Base-by-base conservation (phyloP, 2,329 filamentous ascomycete genomes). In the Pyricularia grisea region DNA sequence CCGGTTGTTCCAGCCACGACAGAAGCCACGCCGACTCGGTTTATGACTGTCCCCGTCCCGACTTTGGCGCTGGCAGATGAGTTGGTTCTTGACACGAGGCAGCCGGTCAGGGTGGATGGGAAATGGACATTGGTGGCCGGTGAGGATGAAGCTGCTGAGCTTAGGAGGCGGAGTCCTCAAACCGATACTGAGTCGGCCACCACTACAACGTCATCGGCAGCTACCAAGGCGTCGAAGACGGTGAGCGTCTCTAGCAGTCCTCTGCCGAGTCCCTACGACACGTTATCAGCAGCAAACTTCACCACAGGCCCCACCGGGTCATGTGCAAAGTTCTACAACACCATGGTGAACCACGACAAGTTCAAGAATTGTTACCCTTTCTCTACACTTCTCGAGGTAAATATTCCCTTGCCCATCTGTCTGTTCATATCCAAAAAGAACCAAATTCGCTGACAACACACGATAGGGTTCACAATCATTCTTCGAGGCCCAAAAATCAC, bases 361-460 rank as follows among this genome's bases (percentile, higher is more conserved):
- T 93, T 95, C 73, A 85, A 87, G 73, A 78, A 84, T 67, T 98
- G 94, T 80, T 88, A 94, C 73, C 92, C 94, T 0, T 83, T 97
- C 69, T 97, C 94, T 0, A 83, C 97, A 74, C 86, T 98, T 72
- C 82, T 98, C 11, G 88, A 92, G 82, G 91, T 92, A 80, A 76
- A 86, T 65, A 27, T 31, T 67, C 14, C 42, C 68, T 70, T n/a
- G n/a, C n/a, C n/a, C n/a, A 58, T 70, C 64, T 58, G 17, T 23
- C 66, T 20, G 1, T 23, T 6, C n/a, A 31, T 66, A 3, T 27
- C 7, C 3, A n/a, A 17, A 31, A 23, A 25, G 20, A 7, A 4
- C 3, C 64, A 42, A 4, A 2, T 36, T 20, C 25, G 10, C 25
- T 20, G 10, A 25, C 33, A 14, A 36, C 6, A 4, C 5, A 2